Percentiles rank a stretch among this genome's conserved stretches.
Evolutionary conservation across 306 rosid species (phyloP).

Genomic region (Medicago lupulina): DNA sequence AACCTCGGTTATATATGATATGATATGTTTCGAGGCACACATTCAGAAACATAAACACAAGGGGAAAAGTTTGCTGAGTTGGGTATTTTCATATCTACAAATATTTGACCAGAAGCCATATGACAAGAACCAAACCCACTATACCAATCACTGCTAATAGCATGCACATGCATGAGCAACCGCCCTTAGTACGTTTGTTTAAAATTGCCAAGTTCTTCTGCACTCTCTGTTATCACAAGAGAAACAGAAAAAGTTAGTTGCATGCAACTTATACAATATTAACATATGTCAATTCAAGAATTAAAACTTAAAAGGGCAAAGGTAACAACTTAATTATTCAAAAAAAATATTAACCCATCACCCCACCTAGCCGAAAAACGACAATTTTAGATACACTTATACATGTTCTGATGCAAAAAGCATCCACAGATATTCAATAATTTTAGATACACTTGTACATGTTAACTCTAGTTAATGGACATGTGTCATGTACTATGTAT

Average conservation of each 20-base stretch:
- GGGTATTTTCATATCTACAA: constrained; percentile 56
- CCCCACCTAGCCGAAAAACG: not conserved
- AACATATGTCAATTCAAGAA: constrained; percentile 19
- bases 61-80: not conserved
- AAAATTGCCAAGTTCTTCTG: constrained; percentile 88
- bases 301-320: not conserved
- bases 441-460: too few species aligned
- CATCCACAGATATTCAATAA: constrained; percentile 8
- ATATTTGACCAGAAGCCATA: constrained; percentile 73
- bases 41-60: constrained; percentile 29
- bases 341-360: constrained; percentile 5
- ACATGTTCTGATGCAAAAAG: constrained; percentile 9
- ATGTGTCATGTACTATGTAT: not conserved
- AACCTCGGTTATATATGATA: constrained; percentile 27
- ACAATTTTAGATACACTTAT: not conserved
- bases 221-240: constrained; percentile 78
- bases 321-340: not conserved
- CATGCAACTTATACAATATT: constrained; percentile 21
- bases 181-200: constrained; percentile 87
- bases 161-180: constrained; percentile 95
- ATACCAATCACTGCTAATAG: constrained; percentile 78
- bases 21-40: constrained; percentile 37
- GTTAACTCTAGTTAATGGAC: not conserved
- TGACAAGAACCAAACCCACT: constrained; percentile 66
- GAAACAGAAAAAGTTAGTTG: constrained; percentile 28